Conservation (phyloP, 352 stramenopile species). For the Hyaloperonospora arabidopsidis region DNA sequence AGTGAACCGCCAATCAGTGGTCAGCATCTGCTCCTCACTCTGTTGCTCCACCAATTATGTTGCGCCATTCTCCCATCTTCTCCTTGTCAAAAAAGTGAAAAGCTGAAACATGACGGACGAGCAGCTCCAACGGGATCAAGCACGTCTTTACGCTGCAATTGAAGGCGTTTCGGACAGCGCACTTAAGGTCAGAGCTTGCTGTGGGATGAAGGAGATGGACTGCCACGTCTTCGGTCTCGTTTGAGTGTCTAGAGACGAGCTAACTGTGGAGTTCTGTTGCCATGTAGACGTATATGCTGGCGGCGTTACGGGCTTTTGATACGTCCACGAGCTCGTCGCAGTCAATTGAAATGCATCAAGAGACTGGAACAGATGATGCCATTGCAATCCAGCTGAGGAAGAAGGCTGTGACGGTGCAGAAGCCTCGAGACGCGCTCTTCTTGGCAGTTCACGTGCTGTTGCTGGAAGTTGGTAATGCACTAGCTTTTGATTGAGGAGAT, state of each 20-base stretch:
- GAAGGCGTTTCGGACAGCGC: constrained; percentile 18
- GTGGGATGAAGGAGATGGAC: not conserved
- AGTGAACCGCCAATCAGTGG: not conserved
- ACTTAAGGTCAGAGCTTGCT: constrained; percentile 27
- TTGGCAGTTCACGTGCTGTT: constrained; percentile 61
- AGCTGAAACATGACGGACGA: constrained; percentile 25
- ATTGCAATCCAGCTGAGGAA: constrained; percentile 35
- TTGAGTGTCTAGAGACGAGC: not conserved
- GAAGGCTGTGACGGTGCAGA: constrained; percentile 40
- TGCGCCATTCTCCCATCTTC: not conserved
- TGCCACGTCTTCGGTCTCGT: not conserved
- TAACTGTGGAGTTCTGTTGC: constrained; percentile 15
- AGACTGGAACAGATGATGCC: constrained; percentile 37
- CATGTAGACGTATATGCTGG: constrained; percentile 60
- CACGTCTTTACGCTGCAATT: constrained; percentile 34
- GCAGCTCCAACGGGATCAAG: constrained; percentile 28
- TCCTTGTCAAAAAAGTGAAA: too few species aligned
- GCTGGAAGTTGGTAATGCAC: constrained; percentile 66
- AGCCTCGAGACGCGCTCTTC: constrained; percentile 58
- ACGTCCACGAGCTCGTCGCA: constrained; percentile 6
- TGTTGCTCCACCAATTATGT: not conserved
- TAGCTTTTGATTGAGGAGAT: too few species aligned
- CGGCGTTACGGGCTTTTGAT: constrained; percentile 46
- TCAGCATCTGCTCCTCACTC: too few species aligned
- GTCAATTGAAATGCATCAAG: not conserved